Conservation (phyloP, 495 filamentous ascomycete genomes). For the Lentithecium fluviatile region DNA sequence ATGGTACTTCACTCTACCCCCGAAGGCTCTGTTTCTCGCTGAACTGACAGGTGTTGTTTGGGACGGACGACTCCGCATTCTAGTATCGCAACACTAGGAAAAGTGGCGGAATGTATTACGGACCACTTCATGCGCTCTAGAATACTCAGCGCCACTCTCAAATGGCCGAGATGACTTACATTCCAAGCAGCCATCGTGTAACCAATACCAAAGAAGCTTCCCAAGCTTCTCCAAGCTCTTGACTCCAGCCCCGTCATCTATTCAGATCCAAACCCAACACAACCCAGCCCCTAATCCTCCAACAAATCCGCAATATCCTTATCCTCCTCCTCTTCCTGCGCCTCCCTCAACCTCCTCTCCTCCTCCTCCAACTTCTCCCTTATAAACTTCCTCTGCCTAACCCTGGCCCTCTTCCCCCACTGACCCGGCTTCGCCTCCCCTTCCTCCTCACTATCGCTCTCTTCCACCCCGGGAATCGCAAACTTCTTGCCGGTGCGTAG, state of each 20-base stretch:
- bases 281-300: slow-evolving; percentile 38
- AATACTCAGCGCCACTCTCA: too few species aligned
- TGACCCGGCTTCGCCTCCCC: slow-evolving; percentile 50
- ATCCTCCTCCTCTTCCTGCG: slow-evolving; percentile 46
- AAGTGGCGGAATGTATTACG: too few species aligned
- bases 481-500: slow-evolving; percentile 52
- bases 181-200: not conserved
- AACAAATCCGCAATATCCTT: slow-evolving; percentile 67
- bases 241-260: not conserved
- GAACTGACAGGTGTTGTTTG: too few species aligned
- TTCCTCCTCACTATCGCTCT: slow-evolving; percentile 59
- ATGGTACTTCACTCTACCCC: too few species aligned
- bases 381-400: slow-evolving; percentile 39
- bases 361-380: slow-evolving; percentile 45
- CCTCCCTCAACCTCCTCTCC: slow-evolving; percentile 34
- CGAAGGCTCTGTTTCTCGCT: too few species aligned
- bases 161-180: not conserved
- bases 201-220: not conserved
- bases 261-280: not conserved
- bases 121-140: too few species aligned
- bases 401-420: slow-evolving; percentile 48
- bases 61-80: too few species aligned
- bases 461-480: slow-evolving; percentile 43
- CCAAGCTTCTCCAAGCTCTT: slow-evolving; percentile 14
- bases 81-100: too few species aligned